Evolutionary conservation across 2,329 filamentous ascomycete genomes (phyloP), one percentile per base, ranked within the genome.

Genomic region (Diaporthe sp.): DNA sequence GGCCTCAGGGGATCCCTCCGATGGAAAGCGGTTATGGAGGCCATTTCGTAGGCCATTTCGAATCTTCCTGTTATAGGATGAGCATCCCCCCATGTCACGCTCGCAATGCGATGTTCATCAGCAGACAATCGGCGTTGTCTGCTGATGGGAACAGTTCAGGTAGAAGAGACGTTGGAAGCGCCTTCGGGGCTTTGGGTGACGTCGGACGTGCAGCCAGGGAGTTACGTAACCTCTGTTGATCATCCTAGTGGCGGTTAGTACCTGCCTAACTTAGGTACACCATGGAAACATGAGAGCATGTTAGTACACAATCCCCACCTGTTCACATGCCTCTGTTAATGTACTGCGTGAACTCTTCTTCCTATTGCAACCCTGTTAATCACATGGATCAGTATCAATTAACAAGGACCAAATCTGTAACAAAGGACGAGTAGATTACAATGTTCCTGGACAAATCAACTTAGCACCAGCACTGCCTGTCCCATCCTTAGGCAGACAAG

Each of bases 1-100:
- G n/a, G 74, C 74, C 73, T 75, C 74, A 27, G n/a, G 51, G n/a
- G 74, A 69, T 50, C 59, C 66, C 35, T 74, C 55, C 30, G 53
- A 44, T 2, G 74, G 71, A 17, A 75, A 75, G 39, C 68, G 50
- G 4, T 69, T 59, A 25, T 73, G 71, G 7, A 75, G 55, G 59
- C 68, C 71, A 71, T 75, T 68, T 58, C 74, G 71, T 10, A 75
- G 55, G 59, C 68, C 71, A 63, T 75, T 71, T 58, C 74, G 71
- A 32, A 75, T 55, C 32, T 71, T 71, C 27, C 70, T 71, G 6
- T 63, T 30, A 15, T 44, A 61, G 32, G 70, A 71, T 71, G 56
- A 42, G 59, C 70, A 71, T 59, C 47, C 44, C 70, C 47, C 44
- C 70, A 71, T 71, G 56, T 63, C 70, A n/a, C 47, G 22, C 56